phyloP scores from a whole-genome alignment of 208 protist genomes.

The Baffinella frigidus region DNA sequence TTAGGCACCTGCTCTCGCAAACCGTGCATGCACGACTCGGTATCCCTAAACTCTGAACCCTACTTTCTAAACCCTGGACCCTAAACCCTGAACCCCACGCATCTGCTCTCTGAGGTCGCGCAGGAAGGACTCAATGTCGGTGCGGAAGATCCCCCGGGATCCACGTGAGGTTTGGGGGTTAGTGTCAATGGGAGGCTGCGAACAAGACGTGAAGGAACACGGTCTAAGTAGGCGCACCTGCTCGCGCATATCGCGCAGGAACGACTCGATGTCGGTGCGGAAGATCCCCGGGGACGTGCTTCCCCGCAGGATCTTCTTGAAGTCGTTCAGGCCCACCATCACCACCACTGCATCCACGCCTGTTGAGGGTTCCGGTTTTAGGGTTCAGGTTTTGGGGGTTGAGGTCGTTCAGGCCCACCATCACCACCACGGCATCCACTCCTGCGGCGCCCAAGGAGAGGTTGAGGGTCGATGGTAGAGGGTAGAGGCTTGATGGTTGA shows the following conservation, averaged over 20 bases:
- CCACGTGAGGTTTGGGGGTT: no score
- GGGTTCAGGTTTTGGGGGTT: no score
- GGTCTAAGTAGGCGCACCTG: no score
- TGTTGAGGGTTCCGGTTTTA: neutral
- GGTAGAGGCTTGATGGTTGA: no score
- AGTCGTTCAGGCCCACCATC: conserved; percentile 7
- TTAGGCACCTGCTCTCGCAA: no score
- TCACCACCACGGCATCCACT: neutral
- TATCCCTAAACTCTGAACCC: no score
- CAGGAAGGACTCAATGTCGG: neutral
- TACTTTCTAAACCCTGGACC: no score
- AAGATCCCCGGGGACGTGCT: neutral
- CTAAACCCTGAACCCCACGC: no score
- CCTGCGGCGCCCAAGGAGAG: neutral
- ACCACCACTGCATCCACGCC: neutral
- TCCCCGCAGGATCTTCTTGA: neutral
- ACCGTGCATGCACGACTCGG: no score
- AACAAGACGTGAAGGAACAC: no score
- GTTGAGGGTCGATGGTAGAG: no score
- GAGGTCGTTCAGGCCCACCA: conserved; percentile 12
- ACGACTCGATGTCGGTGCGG: neutral
- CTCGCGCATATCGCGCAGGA: neutral
- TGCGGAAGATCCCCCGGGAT: neutral
- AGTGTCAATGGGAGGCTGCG: no score
- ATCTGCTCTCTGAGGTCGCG: neutral